Evolutionary conservation across 768 basidiomycete genomes (phyloP).

Genomic region (Mycena pura): DNA sequence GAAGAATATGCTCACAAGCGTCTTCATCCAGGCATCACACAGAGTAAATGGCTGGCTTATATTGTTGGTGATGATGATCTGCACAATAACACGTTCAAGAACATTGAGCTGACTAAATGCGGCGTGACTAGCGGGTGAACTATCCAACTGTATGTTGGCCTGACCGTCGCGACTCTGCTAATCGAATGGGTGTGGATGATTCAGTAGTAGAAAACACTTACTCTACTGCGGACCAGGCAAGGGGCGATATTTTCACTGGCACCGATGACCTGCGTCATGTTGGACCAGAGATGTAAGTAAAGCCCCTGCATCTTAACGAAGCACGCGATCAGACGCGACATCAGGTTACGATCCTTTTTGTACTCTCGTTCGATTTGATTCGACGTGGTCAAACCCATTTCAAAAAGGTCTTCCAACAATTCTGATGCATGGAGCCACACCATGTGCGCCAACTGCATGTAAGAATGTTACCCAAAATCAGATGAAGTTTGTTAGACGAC

Average conservation of each 20-base stretch:
- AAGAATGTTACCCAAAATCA: too few species aligned
- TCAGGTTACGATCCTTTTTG: background rate
- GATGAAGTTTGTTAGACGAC: background rate
- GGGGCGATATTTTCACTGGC: background rate
- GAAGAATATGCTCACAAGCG: background rate
- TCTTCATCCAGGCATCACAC: background rate
- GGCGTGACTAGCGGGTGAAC: background rate
- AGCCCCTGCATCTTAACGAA: background rate
- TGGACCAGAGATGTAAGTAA: conserved; percentile 1
- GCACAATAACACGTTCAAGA: background rate
- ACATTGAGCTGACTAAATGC: background rate
- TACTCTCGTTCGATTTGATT: conserved; percentile 6
- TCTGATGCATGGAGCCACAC: conserved; percentile 10
- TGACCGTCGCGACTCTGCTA: background rate
- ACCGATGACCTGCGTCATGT: background rate
- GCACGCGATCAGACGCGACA: conserved; percentile 5
- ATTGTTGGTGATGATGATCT: background rate
- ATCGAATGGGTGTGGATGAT: background rate
- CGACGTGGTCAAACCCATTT: background rate
- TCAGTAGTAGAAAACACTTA: background rate
- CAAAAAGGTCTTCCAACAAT: background rate
- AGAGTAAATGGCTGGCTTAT: background rate
- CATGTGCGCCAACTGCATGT: conserved; percentile 5
- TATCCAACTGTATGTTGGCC: background rate
- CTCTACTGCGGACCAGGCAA: background rate